Evolutionary conservation across 2,329 filamentous ascomycete genomes (phyloP).

Genomic region (Colletotrichum gigasporum): DNA sequence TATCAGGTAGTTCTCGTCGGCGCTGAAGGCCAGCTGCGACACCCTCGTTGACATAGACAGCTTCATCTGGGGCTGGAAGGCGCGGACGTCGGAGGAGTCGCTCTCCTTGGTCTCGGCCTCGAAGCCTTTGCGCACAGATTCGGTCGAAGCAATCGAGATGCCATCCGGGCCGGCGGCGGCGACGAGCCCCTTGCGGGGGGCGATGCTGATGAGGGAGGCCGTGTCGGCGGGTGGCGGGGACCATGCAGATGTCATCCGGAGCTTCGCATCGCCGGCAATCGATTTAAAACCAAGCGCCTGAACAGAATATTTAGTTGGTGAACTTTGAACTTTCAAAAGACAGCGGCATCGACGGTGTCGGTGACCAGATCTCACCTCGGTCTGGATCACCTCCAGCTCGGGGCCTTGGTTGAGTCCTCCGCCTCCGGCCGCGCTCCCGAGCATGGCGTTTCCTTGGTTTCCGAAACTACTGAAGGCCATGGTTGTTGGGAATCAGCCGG

Average conservation of each 20-base stretch:
- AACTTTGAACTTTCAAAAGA: conserved; percentile 4
- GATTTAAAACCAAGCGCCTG: conserved; percentile 83
- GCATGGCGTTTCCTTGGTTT: conserved; percentile 55
- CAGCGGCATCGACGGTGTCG: conserved; percentile 31
- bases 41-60: conserved; percentile 79
- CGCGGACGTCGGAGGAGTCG: conserved; percentile 71
- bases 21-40: conserved; percentile 89
- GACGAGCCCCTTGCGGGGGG: conserved; percentile 80
- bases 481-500: conserved; percentile 48
- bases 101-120: conserved; percentile 61
- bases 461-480: conserved; percentile 74
- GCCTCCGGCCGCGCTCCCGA: conserved; percentile 49
- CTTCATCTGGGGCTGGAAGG: conserved; percentile 78
- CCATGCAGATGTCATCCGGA: conserved; percentile 85
- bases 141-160: conserved; percentile 80
- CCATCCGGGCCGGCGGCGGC: conserved; percentile 87
- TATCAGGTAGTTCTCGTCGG: conserved; percentile 87
- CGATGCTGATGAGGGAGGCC: conserved; percentile 85
- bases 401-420: conserved; percentile 60
- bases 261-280: conserved; percentile 81
- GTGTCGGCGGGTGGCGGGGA: conserved; percentile 77
- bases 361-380: conserved; percentile 69
- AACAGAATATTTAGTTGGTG: conserved; percentile 34
- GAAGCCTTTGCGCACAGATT: conserved; percentile 81
- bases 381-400: conserved; percentile 81